These are phyloP conservation scores for Saccharomycopsis hybrid DNA, from an alignment of 1,139 yeast genomes.

Conservation along the genomic window DNA sequence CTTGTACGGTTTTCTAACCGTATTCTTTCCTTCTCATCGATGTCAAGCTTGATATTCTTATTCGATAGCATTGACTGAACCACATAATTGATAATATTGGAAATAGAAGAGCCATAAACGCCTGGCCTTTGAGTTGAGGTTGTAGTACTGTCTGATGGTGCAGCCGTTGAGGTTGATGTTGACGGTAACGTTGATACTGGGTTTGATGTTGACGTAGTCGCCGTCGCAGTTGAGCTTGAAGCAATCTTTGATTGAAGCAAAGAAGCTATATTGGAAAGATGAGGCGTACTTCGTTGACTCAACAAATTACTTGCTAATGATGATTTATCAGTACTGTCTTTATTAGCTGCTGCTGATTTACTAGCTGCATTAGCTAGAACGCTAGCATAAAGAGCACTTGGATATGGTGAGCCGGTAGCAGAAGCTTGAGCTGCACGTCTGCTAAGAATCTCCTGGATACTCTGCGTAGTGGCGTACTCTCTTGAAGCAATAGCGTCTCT, in stretches of 20 bases:
- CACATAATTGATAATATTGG: slow-evolving; percentile 5
- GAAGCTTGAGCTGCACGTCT: slow-evolving; percentile 8
- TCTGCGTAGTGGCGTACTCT: slow-evolving; percentile 12
- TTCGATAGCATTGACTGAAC: slow-evolving; percentile 6
- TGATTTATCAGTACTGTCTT: too few species aligned
- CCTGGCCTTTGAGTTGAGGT: too few species aligned
- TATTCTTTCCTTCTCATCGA: slow-evolving; percentile 48
- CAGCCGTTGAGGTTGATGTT: neutral
- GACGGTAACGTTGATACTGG: too few species aligned
- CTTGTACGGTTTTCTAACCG: slow-evolving; percentile 74
- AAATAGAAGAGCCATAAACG: neutral
- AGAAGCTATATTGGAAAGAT: neutral
- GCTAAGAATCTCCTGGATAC: slow-evolving; percentile 8
- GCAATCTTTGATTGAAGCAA: neutral
- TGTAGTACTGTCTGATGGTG: too few species aligned
- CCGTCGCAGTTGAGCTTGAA: too few species aligned
- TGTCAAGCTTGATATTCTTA: slow-evolving; percentile 25
- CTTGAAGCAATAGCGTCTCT: neutral
- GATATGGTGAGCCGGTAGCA: slow-evolving; percentile 2
- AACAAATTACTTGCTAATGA: too few species aligned
- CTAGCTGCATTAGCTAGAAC: too few species aligned
- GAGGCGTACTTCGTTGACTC: neutral
- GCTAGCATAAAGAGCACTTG: neutral
- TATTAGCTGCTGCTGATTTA: neutral
- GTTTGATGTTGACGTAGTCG: too few species aligned